Conservation (phyloP, 2,329 filamentous ascomycete species). For the Cladosporium sp. region DNA sequence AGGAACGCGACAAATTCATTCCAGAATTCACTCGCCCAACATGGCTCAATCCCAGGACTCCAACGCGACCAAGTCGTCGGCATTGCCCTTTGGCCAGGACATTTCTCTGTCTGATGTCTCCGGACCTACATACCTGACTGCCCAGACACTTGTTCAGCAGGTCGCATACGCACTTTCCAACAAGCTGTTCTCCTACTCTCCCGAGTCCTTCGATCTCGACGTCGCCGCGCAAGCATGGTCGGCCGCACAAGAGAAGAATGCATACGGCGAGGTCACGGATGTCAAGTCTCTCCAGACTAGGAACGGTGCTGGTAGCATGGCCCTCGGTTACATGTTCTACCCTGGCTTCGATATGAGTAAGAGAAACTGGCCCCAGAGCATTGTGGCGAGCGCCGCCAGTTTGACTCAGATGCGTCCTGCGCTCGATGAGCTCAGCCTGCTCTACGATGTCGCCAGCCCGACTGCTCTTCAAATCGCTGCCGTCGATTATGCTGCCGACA, state of each 20-base stretch:
- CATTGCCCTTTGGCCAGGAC: conserved; percentile 56
- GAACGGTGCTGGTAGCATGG: conserved; percentile 84
- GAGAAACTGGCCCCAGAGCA: conserved; percentile 85
- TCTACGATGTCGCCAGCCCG: conserved; percentile 90
- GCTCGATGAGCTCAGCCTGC: conserved; percentile 85
- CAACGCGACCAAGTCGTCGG: conserved; percentile 44
- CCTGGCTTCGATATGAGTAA: conserved; percentile 92
- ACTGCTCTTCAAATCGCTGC: conserved; percentile 92
- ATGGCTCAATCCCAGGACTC: conserved; percentile 19
- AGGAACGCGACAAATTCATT: not conserved
- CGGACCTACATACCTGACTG: conserved; percentile 89
- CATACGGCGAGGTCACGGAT: conserved; percentile 75
- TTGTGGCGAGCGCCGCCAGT: conserved; percentile 82
- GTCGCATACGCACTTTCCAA: conserved; percentile 93
- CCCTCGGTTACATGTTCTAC: conserved; percentile 96
- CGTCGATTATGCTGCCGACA: conserved; percentile 72
- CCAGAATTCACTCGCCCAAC: not conserved
- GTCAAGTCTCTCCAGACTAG: conserved; percentile 84
- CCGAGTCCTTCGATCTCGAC: conserved; percentile 90
- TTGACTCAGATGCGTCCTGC: conserved; percentile 78
- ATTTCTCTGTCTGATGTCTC: conserved; percentile 63
- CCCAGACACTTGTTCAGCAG: conserved; percentile 92
- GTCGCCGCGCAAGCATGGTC: conserved; percentile 79
- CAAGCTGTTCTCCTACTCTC: conserved; percentile 96
- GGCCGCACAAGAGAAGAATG: conserved; percentile 69